phyloP scores from a whole-genome alignment of 441 rosid species.

The Biscutella auriculata region DNA sequence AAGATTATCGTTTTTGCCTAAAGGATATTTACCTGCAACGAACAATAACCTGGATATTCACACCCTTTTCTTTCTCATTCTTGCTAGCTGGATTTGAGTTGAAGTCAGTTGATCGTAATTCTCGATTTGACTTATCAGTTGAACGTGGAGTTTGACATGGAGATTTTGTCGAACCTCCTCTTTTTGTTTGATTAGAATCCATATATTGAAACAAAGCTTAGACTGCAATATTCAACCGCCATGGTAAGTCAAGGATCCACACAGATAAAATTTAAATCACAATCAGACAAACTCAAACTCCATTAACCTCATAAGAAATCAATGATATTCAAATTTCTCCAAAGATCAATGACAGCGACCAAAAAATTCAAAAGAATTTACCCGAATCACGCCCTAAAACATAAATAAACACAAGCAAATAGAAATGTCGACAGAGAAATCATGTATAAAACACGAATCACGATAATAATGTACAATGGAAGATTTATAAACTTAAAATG shows the following conservation, averaged over 20 bases:
- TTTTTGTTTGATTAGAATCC: slow-evolving; percentile 57
- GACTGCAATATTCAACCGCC: background rate
- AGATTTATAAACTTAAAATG: background rate
- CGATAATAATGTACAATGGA: background rate
- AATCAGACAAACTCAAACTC: slow-evolving; percentile 4
- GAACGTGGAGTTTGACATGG: slow-evolving; percentile 93
- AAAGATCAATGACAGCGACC: too few species aligned
- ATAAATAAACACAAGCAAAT: background rate
- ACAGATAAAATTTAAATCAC: background rate
- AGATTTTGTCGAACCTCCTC: slow-evolving; percentile 63
- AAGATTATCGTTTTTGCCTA: too few species aligned
- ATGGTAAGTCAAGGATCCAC: slow-evolving; percentile 7
- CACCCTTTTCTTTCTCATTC: slow-evolving; percentile 88
- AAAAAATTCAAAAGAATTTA: background rate
- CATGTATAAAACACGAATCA: background rate
- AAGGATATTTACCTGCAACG: slow-evolving; percentile 69
- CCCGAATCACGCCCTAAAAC: background rate
- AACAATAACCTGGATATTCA: slow-evolving; percentile 85
- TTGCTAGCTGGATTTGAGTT: slow-evolving; percentile 49
- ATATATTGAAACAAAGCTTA: slow-evolving; percentile 6
- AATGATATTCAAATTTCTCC: background rate
- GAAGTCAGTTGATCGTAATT: slow-evolving; percentile 58
- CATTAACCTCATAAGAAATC: slow-evolving; percentile 1
- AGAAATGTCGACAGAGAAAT: background rate
- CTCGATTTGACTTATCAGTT: slow-evolving; percentile 65